phyloP scores from a whole-genome alignment of 2,329 filamentous ascomycete species.

The Diplodia sapinea region DNA sequence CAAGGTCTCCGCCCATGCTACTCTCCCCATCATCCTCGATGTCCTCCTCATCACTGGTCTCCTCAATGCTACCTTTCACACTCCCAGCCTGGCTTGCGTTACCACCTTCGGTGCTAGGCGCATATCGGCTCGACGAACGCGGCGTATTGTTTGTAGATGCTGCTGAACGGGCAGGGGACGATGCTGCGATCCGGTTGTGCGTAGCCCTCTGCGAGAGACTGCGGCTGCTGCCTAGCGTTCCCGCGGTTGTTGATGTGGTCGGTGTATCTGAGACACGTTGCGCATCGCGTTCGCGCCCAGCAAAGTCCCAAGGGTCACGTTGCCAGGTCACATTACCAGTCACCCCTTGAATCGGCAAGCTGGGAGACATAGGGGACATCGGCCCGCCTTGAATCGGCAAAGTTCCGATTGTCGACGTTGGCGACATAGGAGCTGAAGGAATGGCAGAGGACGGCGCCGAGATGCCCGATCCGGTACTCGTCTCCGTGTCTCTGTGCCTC shows the following conservation, averaged over 20 bases:
- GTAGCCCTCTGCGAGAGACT: constrained; percentile 29
- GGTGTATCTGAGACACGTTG: constrained; percentile 29
- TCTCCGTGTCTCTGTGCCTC: constrained; percentile 28
- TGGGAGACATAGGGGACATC: constrained; percentile 26
- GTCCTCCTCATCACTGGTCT: constrained; percentile 31
- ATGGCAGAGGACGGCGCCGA: constrained; percentile 26
- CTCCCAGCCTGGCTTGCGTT: constrained; percentile 23
- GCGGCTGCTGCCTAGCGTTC: constrained; percentile 29
- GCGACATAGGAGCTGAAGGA: constrained; percentile 24
- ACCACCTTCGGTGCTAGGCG: constrained; percentile 17
- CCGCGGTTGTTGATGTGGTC: constrained; percentile 27
- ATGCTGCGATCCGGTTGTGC: constrained; percentile 4
- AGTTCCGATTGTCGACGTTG: constrained; percentile 29
- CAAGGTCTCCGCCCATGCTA: constrained; percentile 5
- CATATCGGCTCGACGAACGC: constrained; percentile 25
- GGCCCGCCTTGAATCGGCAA: constrained; percentile 28
- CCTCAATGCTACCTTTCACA: constrained; percentile 31
- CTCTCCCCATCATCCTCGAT: constrained; percentile 27
- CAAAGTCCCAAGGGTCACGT: constrained; percentile 29
- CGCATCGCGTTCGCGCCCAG: constrained; percentile 20
- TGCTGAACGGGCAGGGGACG: constrained; percentile 30
- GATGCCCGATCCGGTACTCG: constrained; percentile 24
- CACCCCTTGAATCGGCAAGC: constrained; percentile 21
- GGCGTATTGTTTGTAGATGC: constrained; percentile 26
- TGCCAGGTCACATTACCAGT: constrained; percentile 24